phyloP scores from a whole-genome alignment of 148 eudicot species.

The Bassia scoparia region DNA sequence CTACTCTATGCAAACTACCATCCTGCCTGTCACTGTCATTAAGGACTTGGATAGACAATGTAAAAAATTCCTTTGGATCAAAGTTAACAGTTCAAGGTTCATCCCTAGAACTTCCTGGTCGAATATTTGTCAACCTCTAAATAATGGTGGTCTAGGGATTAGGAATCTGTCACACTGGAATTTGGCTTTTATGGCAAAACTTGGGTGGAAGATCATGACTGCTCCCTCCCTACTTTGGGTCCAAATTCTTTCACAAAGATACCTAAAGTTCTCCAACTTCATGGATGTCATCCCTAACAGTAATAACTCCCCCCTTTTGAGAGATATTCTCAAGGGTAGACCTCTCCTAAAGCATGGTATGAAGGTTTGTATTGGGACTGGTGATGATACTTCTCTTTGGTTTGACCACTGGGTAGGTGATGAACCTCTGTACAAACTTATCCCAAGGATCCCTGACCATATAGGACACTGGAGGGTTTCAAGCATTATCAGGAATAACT shows the following conservation, averaged over 20 bases:
- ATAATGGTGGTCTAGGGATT: too few species aligned
- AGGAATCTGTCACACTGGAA: background rate
- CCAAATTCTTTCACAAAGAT: too few species aligned
- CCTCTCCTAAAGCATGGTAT: background rate
- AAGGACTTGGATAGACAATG: background rate
- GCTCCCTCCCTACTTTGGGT: background rate
- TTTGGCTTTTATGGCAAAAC: background rate
- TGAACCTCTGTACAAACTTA: too few species aligned
- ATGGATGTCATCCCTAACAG: too few species aligned
- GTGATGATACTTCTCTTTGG: too few species aligned
- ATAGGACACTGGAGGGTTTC: too few species aligned
- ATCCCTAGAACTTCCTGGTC: background rate
- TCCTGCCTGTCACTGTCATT: background rate
- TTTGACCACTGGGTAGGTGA: too few species aligned
- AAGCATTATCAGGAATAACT: too few species aligned
- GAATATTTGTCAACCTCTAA: background rate
- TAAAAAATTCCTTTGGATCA: slow-evolving; percentile 4
- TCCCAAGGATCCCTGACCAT: too few species aligned
- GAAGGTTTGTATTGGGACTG: background rate
- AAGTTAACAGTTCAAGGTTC: background rate
- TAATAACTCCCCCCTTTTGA: background rate
- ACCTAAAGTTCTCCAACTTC: too few species aligned
- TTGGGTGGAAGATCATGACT: background rate
- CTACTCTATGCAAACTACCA: background rate
- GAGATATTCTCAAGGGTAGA: background rate